phyloP scores from a whole-genome alignment of 2,329 filamentous ascomycete genomes.

The Proliferodiscus dingleyae region DNA sequence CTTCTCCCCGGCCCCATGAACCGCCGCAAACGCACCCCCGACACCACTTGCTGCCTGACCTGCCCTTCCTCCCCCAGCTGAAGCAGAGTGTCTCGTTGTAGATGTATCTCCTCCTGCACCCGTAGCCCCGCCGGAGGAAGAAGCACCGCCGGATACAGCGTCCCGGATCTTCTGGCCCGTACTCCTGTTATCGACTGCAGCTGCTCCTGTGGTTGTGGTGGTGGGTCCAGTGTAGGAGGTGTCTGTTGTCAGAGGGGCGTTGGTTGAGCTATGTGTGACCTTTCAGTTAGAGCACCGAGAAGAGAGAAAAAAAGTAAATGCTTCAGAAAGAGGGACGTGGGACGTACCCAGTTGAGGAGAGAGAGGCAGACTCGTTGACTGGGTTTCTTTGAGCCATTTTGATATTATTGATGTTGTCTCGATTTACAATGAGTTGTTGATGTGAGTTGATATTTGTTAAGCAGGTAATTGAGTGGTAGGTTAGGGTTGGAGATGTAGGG shows the following conservation, averaged over 20 bases:
- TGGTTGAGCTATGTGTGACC: too few species aligned
- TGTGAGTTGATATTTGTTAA: too few species aligned
- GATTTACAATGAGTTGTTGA: too few species aligned
- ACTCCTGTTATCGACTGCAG: neutral
- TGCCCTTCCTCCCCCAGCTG: neutral
- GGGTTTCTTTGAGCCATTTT: neutral
- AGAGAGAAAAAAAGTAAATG: too few species aligned
- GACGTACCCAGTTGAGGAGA: neutral
- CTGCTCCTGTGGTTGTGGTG: neutral
- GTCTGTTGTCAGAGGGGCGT: too few species aligned
- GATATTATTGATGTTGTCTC: neutral
- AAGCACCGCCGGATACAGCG: neutral
- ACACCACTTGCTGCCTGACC: conserved; percentile 2
- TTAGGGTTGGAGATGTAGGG: too few species aligned
- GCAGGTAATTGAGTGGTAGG: too few species aligned
- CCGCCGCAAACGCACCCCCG: conserved; percentile 11
- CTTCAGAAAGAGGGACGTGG: too few species aligned
- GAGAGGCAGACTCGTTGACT: neutral
- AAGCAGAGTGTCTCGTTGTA: too few species aligned
- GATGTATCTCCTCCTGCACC: neutral
- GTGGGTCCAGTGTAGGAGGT: too few species aligned
- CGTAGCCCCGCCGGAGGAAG: neutral
- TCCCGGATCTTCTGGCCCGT: neutral
- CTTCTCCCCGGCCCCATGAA: conserved; percentile 19
- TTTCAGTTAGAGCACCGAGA: too few species aligned